A percentile compares a stretch with the other conserved stretches of the same genome.
Conservation (phyloP, 139 green algal genomes). For the Protoeuglena noctilucae region DNA sequence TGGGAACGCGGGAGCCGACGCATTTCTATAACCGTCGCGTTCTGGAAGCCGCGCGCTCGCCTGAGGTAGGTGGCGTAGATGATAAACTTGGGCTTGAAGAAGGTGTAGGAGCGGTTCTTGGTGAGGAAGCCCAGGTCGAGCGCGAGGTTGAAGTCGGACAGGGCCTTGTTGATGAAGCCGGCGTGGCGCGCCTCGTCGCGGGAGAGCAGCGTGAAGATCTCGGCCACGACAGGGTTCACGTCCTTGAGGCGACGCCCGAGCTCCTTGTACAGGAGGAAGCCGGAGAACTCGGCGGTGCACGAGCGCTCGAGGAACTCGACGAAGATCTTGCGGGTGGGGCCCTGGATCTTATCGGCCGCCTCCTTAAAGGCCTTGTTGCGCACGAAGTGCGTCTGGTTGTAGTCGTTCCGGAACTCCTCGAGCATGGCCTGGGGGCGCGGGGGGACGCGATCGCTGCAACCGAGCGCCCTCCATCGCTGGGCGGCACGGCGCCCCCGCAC, state of each 20-base stretch:
- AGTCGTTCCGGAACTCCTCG: slow-evolving; percentile 93
- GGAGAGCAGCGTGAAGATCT: slow-evolving; percentile 97
- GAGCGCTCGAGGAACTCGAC: slow-evolving; percentile 99
- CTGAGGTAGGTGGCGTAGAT: slow-evolving; percentile 97
- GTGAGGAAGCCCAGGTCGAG: slow-evolving; percentile 98
- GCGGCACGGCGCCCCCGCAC: too few relatives aligned
- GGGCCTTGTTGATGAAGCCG: slow-evolving; percentile 96
- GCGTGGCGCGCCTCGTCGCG: slow-evolving; percentile 96
- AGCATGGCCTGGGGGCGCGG: slow-evolving; percentile 32
- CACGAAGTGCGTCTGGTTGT: slow-evolving; percentile 99
- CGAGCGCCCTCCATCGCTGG: slow-evolving; percentile 5
- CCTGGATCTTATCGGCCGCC: slow-evolving; percentile 73
- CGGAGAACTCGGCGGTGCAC: slow-evolving; percentile 97
- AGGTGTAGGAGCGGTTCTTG: slow-evolving; percentile 84
- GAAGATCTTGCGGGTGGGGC: slow-evolving; percentile 83
- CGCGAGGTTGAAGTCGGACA: slow-evolving; percentile 85
- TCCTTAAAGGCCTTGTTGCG: slow-evolving; percentile 88
- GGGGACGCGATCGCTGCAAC: neutral
- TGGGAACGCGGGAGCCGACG: too few relatives aligned
- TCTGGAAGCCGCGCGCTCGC: too few relatives aligned
- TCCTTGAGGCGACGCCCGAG: slow-evolving; percentile 90
- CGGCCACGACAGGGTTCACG: slow-evolving; percentile 71
- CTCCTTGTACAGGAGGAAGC: slow-evolving; percentile 99
- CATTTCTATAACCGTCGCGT: too few relatives aligned
- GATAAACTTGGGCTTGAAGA: slow-evolving; percentile 99